A percentile compares a stretch with the other conserved stretches of the same genome.
These are phyloP conservation scores for Cordyceps militaris DNA, from an alignment of 2,329 filamentous ascomycete genomes.

Conservation along the genomic window DNA sequence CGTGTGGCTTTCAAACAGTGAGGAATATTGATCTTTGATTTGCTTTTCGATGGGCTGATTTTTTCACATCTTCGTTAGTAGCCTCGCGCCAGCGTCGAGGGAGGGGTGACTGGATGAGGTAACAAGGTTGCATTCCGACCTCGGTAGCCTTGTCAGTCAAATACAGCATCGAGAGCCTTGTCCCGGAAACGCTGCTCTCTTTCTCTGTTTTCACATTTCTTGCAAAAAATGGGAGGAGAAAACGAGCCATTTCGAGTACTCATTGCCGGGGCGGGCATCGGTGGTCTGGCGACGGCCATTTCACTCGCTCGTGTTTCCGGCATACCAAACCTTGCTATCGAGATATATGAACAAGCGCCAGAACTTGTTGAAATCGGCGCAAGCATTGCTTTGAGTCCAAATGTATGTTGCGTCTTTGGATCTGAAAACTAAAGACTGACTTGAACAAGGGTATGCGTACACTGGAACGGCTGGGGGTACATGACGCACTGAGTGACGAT, in stretches of 20 bases:
- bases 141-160: neutral
- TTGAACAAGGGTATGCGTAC: constrained; percentile 41
- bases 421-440: neutral
- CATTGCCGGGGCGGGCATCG: constrained; percentile 19
- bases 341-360: constrained; percentile 41
- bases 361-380: constrained; percentile 41
- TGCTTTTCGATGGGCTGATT: neutral
- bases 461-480: constrained; percentile 39
- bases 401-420: constrained; percentile 27
- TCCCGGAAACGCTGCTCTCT: neutral
- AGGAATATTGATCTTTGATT: neutral
- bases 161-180: neutral
- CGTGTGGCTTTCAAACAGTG: too few relatives aligned
- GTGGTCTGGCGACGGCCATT: constrained; percentile 39
- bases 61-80: neutral
- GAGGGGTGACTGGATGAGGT: neutral
- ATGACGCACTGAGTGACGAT: constrained; percentile 1
- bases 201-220: neutral
- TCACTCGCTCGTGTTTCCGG: constrained; percentile 33
- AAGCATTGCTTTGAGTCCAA: constrained; percentile 42
- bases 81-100: neutral
- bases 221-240: neutral
- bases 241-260: constrained; percentile 4
- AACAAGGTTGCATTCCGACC: neutral
- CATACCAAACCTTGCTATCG: constrained; percentile 29